A percentile compares a stretch with the other conserved stretches of the same genome.
phyloP scores from a whole-genome alignment of 1,139 yeast species.

The Blastobotrys malaysiensis region DNA sequence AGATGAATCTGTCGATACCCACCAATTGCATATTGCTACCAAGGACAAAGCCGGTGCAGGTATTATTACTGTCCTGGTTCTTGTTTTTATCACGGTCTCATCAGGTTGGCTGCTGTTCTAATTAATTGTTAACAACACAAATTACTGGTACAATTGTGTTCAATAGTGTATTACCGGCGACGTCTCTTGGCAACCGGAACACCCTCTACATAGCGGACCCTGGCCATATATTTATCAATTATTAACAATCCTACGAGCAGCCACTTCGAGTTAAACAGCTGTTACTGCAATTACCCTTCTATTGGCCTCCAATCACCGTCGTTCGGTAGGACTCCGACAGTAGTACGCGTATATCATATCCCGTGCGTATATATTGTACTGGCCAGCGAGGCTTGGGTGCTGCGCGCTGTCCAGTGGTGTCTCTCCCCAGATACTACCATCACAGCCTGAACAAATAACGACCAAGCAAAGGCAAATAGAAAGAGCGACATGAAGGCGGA shows the following conservation, averaged over 20 bases:
- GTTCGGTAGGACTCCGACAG: no score
- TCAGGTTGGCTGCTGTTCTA: neutral
- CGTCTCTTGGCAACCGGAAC: no score
- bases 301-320: no score
- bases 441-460: neutral
- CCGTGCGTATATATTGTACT: neutral
- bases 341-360: no score
- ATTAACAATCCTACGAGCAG: no score
- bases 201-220: no score
- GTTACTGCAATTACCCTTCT: no score
- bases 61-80: conserved; percentile 67
- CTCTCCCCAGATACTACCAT: neutral
- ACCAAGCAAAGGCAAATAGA: neutral
- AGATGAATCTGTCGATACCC: conserved; percentile 16
- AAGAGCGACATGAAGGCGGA: neutral
- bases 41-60: conserved; percentile 88
- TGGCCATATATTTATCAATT: no score
- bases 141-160: no score
- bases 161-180: no score
- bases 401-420: neutral
- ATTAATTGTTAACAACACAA: no score
- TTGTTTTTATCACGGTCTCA: conserved; percentile 28
- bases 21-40: conserved; percentile 22
- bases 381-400: neutral
- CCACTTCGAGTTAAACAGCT: no score